Evolutionary conservation across 306 rosid genomes (phyloP).

Genomic region (Cucurbita pepo): DNA sequence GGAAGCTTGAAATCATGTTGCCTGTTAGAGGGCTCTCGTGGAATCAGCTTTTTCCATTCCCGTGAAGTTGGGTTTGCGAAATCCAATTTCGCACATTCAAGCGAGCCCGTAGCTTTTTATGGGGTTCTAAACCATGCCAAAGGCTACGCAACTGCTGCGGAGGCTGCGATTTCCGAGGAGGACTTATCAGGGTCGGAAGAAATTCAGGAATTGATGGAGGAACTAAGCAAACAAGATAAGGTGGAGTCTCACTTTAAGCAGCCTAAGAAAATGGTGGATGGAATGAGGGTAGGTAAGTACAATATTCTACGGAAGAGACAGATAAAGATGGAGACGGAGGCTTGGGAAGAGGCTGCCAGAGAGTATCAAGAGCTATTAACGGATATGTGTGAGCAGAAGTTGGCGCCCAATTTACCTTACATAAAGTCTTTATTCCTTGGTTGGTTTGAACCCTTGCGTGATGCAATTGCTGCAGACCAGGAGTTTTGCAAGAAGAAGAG

Average conservation of each 20-base stretch:
- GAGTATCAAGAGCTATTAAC: conserved; percentile 68
- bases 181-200: conserved; percentile 49
- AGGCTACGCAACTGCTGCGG: conserved; percentile 47
- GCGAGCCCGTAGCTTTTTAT: conserved; percentile 11
- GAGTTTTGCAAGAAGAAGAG: conserved; percentile 10
- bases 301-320: conserved; percentile 46
- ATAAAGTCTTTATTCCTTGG: conserved; percentile 83
- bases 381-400: conserved; percentile 83
- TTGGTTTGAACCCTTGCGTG: conserved; percentile 75
- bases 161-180: conserved; percentile 60
- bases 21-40: conserved; percentile 5
- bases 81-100: conserved; percentile 14
- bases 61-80: conserved; percentile 13
- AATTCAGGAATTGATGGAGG: conserved; percentile 33
- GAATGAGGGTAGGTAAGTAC: conserved; percentile 25
- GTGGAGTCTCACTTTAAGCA: conserved; percentile 14
- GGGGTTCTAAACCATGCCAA: conserved; percentile 7
- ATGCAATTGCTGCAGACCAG: conserved; percentile 55
- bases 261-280: conserved; percentile 23
- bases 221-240: conserved; percentile 18
- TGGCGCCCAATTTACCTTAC: conserved; percentile 83
- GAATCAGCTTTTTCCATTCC: conserved; percentile 6
- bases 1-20: background rate
- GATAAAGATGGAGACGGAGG: conserved; percentile 73
- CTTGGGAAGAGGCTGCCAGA: conserved; percentile 78